These are phyloP conservation scores for Calonectria ilicicola DNA, from an alignment of 2,329 filamentous ascomycete species.

Conservation along the genomic window DNA sequence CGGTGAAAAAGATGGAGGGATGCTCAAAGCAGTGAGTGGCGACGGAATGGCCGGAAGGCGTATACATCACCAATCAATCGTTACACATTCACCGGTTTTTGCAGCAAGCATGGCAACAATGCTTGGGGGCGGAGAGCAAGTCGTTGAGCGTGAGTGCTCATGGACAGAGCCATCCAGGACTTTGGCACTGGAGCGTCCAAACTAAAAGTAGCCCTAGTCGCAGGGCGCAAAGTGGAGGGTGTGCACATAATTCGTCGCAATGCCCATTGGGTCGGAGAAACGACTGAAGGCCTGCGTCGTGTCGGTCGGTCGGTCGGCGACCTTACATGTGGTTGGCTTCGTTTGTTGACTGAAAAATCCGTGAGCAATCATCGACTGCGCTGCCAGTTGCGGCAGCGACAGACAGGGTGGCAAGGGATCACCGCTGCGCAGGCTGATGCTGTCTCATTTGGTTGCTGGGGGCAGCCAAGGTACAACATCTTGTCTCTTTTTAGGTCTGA, in stretches of 20 bases:
- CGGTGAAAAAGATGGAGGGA: constrained; percentile 7
- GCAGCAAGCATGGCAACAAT: constrained; percentile 9
- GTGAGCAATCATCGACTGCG: constrained; percentile 10
- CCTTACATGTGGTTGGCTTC: constrained; percentile 26
- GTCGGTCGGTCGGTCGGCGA: constrained; percentile 30
- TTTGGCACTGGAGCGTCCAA: constrained; percentile 10
- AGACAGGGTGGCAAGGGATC: constrained; percentile 16
- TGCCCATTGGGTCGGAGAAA: constrained; percentile 29
- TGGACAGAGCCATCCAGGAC: constrained; percentile 2
- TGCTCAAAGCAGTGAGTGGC: constrained; percentile 28
- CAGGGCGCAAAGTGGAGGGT: constrained; percentile 32
- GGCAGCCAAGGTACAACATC: constrained; percentile 1
- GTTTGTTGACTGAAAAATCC: constrained; percentile 16
- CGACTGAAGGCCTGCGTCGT: constrained; percentile 33
- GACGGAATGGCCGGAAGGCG: constrained; percentile 15
- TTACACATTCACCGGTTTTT: constrained; percentile 42
- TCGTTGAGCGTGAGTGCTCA: constrained; percentile 17
- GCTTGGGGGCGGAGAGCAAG: constrained; percentile 12
- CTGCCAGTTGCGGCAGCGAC: constrained; percentile 13
- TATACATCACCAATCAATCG: constrained; percentile 40
- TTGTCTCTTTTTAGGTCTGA: constrained; percentile 5
- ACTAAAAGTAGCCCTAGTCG: constrained; percentile 16
- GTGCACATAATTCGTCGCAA: constrained; percentile 25
- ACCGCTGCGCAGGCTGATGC: constrained; percentile 10
- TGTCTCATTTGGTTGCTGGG: constrained; percentile 11